These are phyloP conservation scores for Keithomyces neogunnii DNA, from an alignment of 2,329 filamentous ascomycete species.

Conservation along the genomic window DNA sequence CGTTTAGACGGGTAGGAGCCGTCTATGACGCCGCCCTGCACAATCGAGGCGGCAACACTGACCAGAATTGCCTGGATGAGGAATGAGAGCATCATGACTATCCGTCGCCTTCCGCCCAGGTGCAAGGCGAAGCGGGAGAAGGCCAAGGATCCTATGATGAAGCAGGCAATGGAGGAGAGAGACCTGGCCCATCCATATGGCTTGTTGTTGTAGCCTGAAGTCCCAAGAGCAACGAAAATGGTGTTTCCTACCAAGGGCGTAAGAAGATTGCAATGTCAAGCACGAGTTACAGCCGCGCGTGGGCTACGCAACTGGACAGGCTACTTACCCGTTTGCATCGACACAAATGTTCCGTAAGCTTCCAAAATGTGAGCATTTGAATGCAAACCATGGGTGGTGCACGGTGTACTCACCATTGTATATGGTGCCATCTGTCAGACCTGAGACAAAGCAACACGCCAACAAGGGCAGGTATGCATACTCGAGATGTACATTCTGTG, in stretches of 20 bases:
- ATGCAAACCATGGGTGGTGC: not conserved
- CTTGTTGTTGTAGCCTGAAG: constrained; percentile 38
- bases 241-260: constrained; percentile 40
- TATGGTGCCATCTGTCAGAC: constrained; percentile 30
- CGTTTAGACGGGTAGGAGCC: constrained; percentile 8
- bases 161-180: constrained; percentile 42
- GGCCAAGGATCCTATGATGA: constrained; percentile 43
- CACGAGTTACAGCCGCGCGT: too few species aligned
- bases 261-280: too few species aligned
- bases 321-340: constrained; percentile 28
- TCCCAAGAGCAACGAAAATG: constrained; percentile 53
- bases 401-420: constrained; percentile 22
- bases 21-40: constrained; percentile 30
- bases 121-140: constrained; percentile 24
- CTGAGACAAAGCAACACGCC: constrained; percentile 28
- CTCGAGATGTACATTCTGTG: constrained; percentile 11
- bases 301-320: not conserved
- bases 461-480: constrained; percentile 21
- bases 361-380: not conserved
- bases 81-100: constrained; percentile 39
- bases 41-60: constrained; percentile 42
- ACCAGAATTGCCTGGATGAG: constrained; percentile 42
- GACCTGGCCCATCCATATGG: constrained; percentile 42
- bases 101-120: constrained; percentile 20
- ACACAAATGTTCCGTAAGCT: constrained; percentile 22